These are phyloP conservation scores for Yarrowia sp. DNA, from an alignment of 805 yeast species.

Conservation along the genomic window DNA sequence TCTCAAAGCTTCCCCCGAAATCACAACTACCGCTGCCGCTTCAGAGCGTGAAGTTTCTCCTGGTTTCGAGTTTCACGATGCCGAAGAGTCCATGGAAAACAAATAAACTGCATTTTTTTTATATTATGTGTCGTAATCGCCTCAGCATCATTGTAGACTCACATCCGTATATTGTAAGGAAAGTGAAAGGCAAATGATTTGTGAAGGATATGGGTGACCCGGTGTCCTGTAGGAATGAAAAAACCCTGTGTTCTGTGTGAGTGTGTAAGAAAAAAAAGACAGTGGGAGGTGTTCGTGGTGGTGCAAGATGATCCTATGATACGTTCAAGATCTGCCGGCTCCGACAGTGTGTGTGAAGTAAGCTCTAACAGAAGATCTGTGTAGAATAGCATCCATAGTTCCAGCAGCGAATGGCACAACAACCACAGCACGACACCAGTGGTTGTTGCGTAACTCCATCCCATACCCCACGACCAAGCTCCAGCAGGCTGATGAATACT, in stretches of 20 bases:
- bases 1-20: neutral
- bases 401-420: neutral
- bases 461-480: neutral
- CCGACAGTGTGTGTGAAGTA: neutral
- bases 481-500: neutral
- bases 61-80: slow-evolving; percentile 15
- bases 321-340: neutral
- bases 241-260: too few species aligned
- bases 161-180: too few species aligned
- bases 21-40: neutral
- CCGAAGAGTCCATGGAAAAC: neutral
- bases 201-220: too few species aligned
- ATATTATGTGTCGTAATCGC: neutral
- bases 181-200: too few species aligned
- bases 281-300: neutral
- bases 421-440: neutral
- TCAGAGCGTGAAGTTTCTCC: slow-evolving; percentile 4
- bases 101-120: neutral
- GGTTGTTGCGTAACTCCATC: neutral
- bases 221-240: too few species aligned
- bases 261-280: too few species aligned
- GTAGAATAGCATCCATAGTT: neutral
- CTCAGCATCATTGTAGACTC: too few species aligned
- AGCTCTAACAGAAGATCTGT: neutral
- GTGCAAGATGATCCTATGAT: neutral